Evolutionary conservation across 1,139 yeast genomes (phyloP).

Genomic region (Eremothecium gossypii): DNA sequence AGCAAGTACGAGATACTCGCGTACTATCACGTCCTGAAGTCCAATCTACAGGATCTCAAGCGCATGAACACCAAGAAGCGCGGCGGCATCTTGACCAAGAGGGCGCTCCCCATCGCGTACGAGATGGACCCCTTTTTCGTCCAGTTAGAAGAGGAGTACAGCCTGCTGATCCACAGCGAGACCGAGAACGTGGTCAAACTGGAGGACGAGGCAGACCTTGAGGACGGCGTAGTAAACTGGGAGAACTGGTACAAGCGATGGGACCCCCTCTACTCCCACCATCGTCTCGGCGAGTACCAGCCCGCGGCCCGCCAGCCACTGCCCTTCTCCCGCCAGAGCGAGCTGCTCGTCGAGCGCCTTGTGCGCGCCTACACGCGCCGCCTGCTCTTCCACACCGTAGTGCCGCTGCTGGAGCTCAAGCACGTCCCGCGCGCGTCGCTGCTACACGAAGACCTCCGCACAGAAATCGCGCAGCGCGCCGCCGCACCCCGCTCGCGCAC

Average conservation of each 20-base stretch:
- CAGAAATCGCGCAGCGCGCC: constrained; percentile 1
- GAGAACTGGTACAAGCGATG: constrained; percentile 25
- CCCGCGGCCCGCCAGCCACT: constrained; percentile 13
- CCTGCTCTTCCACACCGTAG: constrained; percentile 16
- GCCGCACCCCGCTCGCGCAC: background rate
- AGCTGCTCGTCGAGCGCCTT: constrained; percentile 9
- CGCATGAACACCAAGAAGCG: constrained; percentile 10
- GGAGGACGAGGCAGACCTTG: constrained; percentile 1
- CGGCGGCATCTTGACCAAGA: constrained; percentile 14
- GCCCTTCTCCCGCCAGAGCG: constrained; percentile 11
- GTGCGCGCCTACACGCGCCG: constrained; percentile 13
- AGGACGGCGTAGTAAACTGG: constrained; percentile 11
- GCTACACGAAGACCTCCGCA: background rate
- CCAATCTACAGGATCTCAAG: constrained; percentile 15
- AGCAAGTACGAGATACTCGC: constrained; percentile 22
- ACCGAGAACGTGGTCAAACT: constrained; percentile 4
- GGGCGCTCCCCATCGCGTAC: constrained; percentile 27
- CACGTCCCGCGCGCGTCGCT: constrained; percentile 10
- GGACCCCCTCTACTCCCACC: constrained; percentile 20
- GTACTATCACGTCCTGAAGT: constrained; percentile 21
- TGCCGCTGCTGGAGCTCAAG: constrained; percentile 15
- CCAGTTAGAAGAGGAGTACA: constrained; percentile 22
- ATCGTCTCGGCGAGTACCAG: constrained; percentile 15
- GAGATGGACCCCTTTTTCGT: constrained; percentile 26
- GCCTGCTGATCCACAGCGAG: constrained; percentile 6